Evolutionary conservation across 2,329 filamentous ascomycete genomes (phyloP), one percentile per base, ranked within the genome.

Genomic region (Pseudogymnoascus sp.): DNA sequence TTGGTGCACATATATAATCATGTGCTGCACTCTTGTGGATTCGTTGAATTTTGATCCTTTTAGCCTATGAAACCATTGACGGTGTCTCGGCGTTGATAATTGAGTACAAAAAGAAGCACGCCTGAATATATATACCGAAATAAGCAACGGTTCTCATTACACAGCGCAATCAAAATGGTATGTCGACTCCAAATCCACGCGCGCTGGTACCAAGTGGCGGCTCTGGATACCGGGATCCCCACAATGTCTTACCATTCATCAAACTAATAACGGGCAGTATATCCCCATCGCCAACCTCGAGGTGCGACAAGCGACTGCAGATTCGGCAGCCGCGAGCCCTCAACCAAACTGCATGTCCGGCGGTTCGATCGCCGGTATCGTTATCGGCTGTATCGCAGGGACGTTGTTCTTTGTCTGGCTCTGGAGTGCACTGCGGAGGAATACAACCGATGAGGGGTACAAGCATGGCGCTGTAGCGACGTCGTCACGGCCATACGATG

Each of bases 351-450:
- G 60, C 49, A 43, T 61, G 18, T 33, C 60, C 12, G 60, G 60
- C 12, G 60, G 60, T 8, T 43, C 60, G 11, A 61, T 61, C 5
- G 60, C 60, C 8, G 60, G 60, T 8, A 61, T 61, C 6, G 60
- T 61, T 21, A 61, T 61, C 23, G 60, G 60, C 60, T 61, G 60
- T 9, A 61, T 61, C 41, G 60, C 33, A 25, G 60, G 60, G 7
- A 61, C 60, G 3, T 12, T 61, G 2, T 14, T 61, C 2, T 6
- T 61, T 2, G 60, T 61, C 40, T 61, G 60, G 60, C 41, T 61
- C 23, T 61, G 41, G 40, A 49, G 14, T 25, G 1, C 60, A 12
- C 7, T 61, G 11, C 40, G 60, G 14, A 49, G 25, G 33, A 37
- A 49, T n/a, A 61, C 25, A 55, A 12, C 25, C 49, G 49, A 55